Base-by-base conservation (phyloP, 257 asterid species). In the Schizonepeta tenuifolia region DNA sequence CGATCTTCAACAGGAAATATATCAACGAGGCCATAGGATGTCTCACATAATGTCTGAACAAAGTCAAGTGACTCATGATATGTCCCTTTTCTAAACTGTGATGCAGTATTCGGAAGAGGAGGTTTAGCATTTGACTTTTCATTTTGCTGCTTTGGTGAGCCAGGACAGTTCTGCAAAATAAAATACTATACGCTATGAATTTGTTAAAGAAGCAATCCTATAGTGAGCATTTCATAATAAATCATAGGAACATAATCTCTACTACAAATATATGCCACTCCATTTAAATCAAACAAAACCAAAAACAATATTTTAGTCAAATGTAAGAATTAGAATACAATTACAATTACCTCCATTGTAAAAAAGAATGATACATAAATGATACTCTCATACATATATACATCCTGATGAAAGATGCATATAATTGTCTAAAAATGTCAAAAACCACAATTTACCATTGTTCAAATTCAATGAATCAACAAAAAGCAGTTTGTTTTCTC, bases 61-160 rank as follows among this genome's bases (percentile, higher is more conserved):
- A 95, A 95, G 84, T 95, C 98, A 40, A 95, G 96, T 20, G 99
- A 95, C 72, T 91, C 96, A 73, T 95, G 96, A 80, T 95, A 95
- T 31, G 96, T 87, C 82, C 98, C 96, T 77, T 95, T 95, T 51
- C 99, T 86, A 67, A 88, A 87, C 63, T 88, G 97, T 73, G 98
- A 83, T 72, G 89, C 87, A 77, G 81, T 86, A 70, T 79, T 87
- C 70, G 98, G 98, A 77, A 92, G 98, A 66, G 99, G 99, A 53
- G 99, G 99, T 82, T 86, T 95, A 62, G 88, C 86, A 83, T 75
- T 86, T 44, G 86, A 77, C 70, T 76, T 86, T 70, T 86, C 96
- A 71, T 63, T 78, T 54, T 69, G 88, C 81, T 86, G 95, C 85
- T 73, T 87, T 40, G 95, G 96, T 68, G 97, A 89, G 76, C 88